A percentile compares a stretch with the other conserved stretches of the same genome.
These are phyloP conservation scores for Kurtzmaniella quercitrusa DNA, from an alignment of 1,139 yeast genomes.

Conservation along the genomic window DNA sequence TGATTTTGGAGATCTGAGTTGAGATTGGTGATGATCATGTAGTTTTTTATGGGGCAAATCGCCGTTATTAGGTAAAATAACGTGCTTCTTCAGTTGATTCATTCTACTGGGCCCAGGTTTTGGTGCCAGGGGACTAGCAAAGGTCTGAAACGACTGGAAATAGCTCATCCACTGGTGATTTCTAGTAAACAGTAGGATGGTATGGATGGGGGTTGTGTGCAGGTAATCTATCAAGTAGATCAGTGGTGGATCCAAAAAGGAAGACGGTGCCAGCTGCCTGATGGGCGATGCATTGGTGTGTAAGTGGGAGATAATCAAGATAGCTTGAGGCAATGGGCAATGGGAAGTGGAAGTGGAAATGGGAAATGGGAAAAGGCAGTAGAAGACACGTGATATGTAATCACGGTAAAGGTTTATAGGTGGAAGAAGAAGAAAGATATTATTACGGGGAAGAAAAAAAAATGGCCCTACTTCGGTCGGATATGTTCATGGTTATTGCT, in stretches of 20 bases:
- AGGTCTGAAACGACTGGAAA: background rate
- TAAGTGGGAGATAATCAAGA: no score
- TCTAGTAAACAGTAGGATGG: background rate
- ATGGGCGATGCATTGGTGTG: no score
- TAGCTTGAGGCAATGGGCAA: no score
- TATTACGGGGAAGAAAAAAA: no score
- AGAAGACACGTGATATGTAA: background rate
- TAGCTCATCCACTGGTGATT: background rate
- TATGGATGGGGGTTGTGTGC: background rate
- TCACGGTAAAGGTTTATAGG: no score
- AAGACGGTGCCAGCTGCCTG: no score
- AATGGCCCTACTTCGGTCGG: no score
- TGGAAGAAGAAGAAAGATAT: no score
- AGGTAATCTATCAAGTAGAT: background rate
- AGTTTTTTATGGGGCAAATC: background rate
- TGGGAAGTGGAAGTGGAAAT: no score
- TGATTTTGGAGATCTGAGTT: conserved; percentile 18
- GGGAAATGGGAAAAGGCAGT: no score
- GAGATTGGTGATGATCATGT: conserved; percentile 9
- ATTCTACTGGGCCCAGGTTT: background rate
- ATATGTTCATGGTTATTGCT: no score
- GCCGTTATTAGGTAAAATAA: background rate
- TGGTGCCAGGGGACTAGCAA: background rate
- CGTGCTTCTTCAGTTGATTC: background rate
- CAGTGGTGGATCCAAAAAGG: no score